Evolutionary conservation across 192 early-diverging fungal genomes (phyloP).

Genomic region (Obelidium mucronatum): DNA sequence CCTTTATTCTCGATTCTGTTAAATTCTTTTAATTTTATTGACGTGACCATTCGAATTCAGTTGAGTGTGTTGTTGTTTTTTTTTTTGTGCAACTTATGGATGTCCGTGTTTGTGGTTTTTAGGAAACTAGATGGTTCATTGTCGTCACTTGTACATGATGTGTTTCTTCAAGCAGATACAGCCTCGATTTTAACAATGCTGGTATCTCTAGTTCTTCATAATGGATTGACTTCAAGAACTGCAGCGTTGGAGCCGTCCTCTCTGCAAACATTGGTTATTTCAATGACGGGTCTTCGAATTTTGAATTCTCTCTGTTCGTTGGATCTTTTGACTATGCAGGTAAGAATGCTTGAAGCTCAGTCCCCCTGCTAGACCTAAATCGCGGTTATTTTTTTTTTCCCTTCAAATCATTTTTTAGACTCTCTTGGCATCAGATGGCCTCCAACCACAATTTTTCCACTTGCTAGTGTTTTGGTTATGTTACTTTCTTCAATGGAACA

Average conservation of each 20-base stretch:
- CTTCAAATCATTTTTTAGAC: conserved; percentile 4
- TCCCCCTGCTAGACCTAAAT: too few species aligned
- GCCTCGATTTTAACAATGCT: conserved; percentile 29
- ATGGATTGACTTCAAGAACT: conserved; percentile 19
- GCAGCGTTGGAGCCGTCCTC: conserved; percentile 18
- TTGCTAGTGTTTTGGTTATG: conserved; percentile 37
- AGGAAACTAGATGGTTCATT: conserved; percentile 8
- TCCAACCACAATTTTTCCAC: conserved; percentile 41
- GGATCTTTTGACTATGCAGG: conserved; percentile 22
- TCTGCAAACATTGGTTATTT: neutral
- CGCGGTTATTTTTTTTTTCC: too few species aligned
- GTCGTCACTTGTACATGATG: neutral
- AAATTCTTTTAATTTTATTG: neutral
- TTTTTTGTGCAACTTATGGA: neutral
- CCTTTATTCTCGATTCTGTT: neutral
- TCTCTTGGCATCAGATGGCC: conserved; percentile 35
- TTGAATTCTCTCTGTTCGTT: conserved; percentile 25
- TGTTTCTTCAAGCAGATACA: conserved; percentile 3
- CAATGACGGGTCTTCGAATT: conserved; percentile 13
- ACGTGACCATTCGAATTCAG: neutral
- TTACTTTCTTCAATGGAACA: conserved; percentile 32
- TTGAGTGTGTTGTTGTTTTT: neutral
- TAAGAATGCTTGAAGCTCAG: conserved; percentile 11
- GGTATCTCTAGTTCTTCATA: conserved; percentile 28
- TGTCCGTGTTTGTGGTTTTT: neutral